Evolutionary conservation across 352 stramenopile genomes (phyloP).

Genomic region (Globisporangium abappressorium): DNA sequence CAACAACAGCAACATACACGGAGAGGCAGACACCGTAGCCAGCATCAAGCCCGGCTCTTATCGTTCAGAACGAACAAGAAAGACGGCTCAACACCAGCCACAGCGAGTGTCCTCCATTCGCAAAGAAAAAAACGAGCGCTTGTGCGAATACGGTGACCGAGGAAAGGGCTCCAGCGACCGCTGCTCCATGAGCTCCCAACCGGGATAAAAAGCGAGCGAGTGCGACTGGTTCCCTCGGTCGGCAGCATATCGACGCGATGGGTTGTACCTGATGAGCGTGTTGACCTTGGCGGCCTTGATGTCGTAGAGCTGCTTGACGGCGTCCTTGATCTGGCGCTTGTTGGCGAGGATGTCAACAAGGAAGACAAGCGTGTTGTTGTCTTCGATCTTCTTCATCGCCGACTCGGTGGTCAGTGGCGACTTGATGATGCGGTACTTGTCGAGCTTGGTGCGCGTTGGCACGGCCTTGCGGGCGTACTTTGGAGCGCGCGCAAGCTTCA

Average conservation of each 20-base stretch:
- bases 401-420: slow-evolving; percentile 99
- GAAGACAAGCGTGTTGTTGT: slow-evolving; percentile 99
- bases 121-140: slow-evolving; percentile 12
- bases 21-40: slow-evolving; percentile 24
- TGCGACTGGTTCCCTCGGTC: slow-evolving; percentile 23
- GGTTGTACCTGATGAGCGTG: slow-evolving; percentile 98
- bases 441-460: slow-evolving; percentile 93
- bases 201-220: slow-evolving; percentile 10
- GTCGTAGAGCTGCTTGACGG: slow-evolving; percentile 99
- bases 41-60: neutral
- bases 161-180: slow-evolving; percentile 12
- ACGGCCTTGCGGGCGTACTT: slow-evolving; percentile 96
- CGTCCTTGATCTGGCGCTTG: slow-evolving; percentile 99
- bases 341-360: slow-evolving; percentile 99
- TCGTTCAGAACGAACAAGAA: slow-evolving; percentile 1
- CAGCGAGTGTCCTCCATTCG: neutral
- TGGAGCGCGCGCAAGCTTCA: slow-evolving; percentile 92
- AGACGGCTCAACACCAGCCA: neutral
- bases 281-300: slow-evolving; percentile 99
- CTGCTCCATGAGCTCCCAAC: slow-evolving; percentile 11
- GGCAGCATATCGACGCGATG: slow-evolving; percentile 75
- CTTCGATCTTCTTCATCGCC: slow-evolving; percentile 99
- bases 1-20: slow-evolving; percentile 15
- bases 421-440: slow-evolving; percentile 99
- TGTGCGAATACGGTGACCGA: slow-evolving; percentile 3